A percentile compares a stretch with the other conserved stretches of the same genome.
Evolutionary conservation across 2,329 filamentous ascomycete genomes (phyloP).

Genomic region (Fusarium sp.): DNA sequence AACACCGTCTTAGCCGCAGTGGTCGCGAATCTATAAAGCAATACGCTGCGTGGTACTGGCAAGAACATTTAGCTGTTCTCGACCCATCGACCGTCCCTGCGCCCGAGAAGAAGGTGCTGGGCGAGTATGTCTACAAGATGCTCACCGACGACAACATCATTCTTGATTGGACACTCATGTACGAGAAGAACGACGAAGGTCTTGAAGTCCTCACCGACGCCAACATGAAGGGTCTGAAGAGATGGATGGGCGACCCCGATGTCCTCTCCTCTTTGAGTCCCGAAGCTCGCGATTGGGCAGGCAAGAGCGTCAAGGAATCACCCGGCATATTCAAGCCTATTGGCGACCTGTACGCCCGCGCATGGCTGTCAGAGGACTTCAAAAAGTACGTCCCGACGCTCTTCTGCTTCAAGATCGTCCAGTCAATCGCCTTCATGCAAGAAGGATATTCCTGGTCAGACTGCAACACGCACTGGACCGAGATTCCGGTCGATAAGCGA

Average conservation of each 20-base stretch:
- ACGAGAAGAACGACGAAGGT: conserved; percentile 57
- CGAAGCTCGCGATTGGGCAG: conserved; percentile 51
- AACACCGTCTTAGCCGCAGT: conserved; percentile 42
- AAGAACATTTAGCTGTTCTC: conserved; percentile 55
- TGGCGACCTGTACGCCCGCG: conserved; percentile 55
- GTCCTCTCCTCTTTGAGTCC: conserved; percentile 48
- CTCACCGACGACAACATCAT: conserved; percentile 54
- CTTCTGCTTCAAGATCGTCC: conserved; percentile 59
- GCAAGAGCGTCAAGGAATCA: conserved; percentile 42
- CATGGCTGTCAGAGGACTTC: conserved; percentile 54
- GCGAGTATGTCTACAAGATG: conserved; percentile 53
- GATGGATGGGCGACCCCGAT: conserved; percentile 54
- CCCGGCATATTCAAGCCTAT: conserved; percentile 54
- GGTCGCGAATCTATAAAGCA: conserved; percentile 52
- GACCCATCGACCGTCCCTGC: conserved; percentile 47
- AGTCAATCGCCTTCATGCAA: conserved; percentile 56
- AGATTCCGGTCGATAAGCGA: conserved; percentile 51
- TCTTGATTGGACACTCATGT: conserved; percentile 57
- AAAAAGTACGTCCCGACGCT: conserved; percentile 55
- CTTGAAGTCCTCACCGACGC: conserved; percentile 56
- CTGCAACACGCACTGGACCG: conserved; percentile 53
- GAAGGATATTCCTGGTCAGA: conserved; percentile 55
- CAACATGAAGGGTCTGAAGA: conserved; percentile 54
- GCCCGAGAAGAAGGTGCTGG: conserved; percentile 52
- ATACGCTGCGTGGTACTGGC: conserved; percentile 61